phyloP scores from a whole-genome alignment of 2,329 filamentous ascomycete species.

The Aspergillus texensis region DNA sequence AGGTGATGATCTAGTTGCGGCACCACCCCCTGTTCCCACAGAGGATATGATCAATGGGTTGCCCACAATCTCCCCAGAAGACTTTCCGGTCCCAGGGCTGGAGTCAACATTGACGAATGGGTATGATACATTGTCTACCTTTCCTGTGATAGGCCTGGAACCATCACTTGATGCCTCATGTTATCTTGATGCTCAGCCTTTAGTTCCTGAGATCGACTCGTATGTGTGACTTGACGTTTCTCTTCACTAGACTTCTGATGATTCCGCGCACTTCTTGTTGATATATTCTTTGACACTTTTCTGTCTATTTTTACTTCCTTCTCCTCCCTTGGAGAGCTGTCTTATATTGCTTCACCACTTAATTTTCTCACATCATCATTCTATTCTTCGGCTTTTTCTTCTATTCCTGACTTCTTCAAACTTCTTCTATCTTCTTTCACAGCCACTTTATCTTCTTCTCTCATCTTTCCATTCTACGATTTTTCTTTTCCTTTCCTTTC shows the following conservation, averaged over 20 bases:
- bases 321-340: not conserved
- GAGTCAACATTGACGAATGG: conserved; percentile 32
- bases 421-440: not conserved
- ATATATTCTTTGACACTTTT: not conserved
- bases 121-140: conserved; percentile 31
- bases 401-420: conserved; percentile 8
- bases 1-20: conserved; percentile 23
- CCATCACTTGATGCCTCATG: conserved; percentile 35
- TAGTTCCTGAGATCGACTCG: conserved; percentile 37
- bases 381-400: not conserved
- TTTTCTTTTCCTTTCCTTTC: not conserved
- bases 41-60: conserved; percentile 20
- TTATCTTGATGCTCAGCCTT: conserved; percentile 35
- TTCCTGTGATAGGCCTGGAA: conserved; percentile 34
- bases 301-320: not conserved
- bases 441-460: not conserved
- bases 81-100: conserved; percentile 25
- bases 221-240: conserved; percentile 33
- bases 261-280: not conserved
- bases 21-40: conserved; percentile 11
- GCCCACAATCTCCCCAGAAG: conserved; percentile 20
- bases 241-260: not conserved
- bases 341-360: not conserved
- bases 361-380: not conserved
- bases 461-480: not conserved